Conservation (phyloP, 148 eudicot genomes). For the Spergularia bocconei region DNA sequence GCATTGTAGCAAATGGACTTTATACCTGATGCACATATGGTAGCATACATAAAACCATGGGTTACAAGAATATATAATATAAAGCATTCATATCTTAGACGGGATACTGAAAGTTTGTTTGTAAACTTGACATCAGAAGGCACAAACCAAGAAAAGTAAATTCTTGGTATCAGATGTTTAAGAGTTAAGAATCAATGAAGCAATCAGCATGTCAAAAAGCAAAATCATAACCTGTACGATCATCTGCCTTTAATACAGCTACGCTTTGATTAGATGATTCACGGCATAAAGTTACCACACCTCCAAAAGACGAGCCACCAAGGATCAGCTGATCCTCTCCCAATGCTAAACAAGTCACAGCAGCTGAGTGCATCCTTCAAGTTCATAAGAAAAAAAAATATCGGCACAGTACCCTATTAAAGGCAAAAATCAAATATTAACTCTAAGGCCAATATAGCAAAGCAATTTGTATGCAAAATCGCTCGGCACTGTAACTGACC, state of each 20-base stretch:
- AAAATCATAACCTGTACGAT: conserved; percentile 50
- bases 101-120: no score
- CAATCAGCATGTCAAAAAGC: background rate
- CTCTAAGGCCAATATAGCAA: no score
- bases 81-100: no score
- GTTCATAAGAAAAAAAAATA: background rate
- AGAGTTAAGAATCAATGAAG: background rate
- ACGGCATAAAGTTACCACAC: conserved; percentile 42
- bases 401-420: no score
- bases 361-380: conserved; percentile 66
- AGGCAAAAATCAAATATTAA: no score
- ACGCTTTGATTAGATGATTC: conserved; percentile 57
- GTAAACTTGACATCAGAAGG: no score
- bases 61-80: conserved; percentile 6
- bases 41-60: background rate
- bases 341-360: conserved; percentile 58
- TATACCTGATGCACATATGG: conserved; percentile 39
- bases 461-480: no score
- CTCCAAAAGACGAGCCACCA: conserved; percentile 65
- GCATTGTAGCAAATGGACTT: conserved; percentile 60
- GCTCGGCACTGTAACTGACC: no score
- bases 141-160: no score
- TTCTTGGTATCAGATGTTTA: background rate
- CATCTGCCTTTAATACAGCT: conserved; percentile 39
- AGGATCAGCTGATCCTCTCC: conserved; percentile 65